Percentiles rank a stretch among this genome's conserved stretches.
Evolutionary conservation across 352 stramenopile genomes (phyloP).

Genomic region (Pythium aristosporum): DNA sequence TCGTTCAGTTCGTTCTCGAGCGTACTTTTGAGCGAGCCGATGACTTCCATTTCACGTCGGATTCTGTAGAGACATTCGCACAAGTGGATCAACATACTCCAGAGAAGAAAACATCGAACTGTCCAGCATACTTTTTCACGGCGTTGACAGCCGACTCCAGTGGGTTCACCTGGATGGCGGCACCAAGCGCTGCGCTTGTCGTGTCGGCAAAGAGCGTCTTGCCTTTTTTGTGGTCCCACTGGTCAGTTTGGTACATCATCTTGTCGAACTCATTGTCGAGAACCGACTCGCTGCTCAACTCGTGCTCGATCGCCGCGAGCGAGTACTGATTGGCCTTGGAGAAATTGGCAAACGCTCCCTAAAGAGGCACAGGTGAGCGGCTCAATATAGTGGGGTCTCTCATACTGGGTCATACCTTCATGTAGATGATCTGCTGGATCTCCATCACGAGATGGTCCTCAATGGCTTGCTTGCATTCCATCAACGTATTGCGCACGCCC

Average conservation of each 20-base stretch:
- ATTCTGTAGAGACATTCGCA: conserved; percentile 33
- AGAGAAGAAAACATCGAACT: not conserved
- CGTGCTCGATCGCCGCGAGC: conserved; percentile 61
- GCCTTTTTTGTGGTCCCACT: conserved; percentile 26
- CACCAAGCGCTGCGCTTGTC: not conserved
- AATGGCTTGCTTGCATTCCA: conserved; percentile 86
- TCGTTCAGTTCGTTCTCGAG: conserved; percentile 65
- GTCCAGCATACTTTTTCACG: conserved; percentile 50
- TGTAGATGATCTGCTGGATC: conserved; percentile 70
- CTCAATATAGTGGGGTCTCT: not conserved
- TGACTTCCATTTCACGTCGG: conserved; percentile 72
- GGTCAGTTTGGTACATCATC: conserved; percentile 38
- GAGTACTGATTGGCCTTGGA: conserved; percentile 71
- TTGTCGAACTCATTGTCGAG: conserved; percentile 69
- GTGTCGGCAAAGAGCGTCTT: conserved; percentile 26
- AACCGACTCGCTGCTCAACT: conserved; percentile 57
- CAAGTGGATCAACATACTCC: not conserved
- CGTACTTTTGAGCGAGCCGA: conserved; percentile 69
- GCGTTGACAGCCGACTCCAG: conserved; percentile 57
- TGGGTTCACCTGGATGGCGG: conserved; percentile 26
- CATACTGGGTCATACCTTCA: conserved; percentile 38
- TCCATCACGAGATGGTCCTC: conserved; percentile 76
- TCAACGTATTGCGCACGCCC: conserved; percentile 68
- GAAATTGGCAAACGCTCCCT: conserved; percentile 61
- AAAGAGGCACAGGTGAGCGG: not conserved